Evolutionary conservation across 768 basidiomycete species (phyloP).

Genomic region (Dioszegia aurantiaca): DNA sequence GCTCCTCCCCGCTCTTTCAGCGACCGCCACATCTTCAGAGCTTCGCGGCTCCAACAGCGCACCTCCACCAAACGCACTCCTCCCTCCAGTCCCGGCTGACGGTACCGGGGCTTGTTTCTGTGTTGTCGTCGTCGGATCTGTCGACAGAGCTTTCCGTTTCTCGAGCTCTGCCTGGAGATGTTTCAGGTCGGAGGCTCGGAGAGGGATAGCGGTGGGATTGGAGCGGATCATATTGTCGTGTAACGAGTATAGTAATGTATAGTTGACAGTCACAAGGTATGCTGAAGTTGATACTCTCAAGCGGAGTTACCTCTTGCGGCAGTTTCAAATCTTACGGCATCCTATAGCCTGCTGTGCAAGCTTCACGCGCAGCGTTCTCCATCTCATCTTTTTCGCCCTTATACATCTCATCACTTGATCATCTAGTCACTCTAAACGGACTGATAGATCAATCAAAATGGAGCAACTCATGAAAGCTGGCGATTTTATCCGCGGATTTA

Average conservation of each 20-base stretch:
- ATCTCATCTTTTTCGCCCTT: no score
- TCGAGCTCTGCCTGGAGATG: conserved; percentile 39
- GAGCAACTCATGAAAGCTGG: conserved; percentile 46
- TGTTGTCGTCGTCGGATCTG: neutral
- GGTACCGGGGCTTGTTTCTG: neutral
- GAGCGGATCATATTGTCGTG: conserved; percentile 46
- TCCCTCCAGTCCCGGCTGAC: neutral
- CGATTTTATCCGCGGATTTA: conserved; percentile 48
- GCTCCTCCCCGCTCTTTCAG: conserved; percentile 26
- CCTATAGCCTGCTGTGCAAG: neutral
- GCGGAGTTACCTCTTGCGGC: conserved; percentile 9
- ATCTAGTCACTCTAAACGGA: no score
- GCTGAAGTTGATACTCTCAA: no score
- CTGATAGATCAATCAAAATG: conserved; percentile 33
- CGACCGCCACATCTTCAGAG: neutral
- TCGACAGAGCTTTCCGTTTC: conserved; percentile 22
- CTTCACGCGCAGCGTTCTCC: no score
- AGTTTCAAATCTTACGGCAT: neutral
- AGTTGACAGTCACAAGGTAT: neutral
- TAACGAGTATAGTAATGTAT: neutral
- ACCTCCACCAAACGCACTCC: neutral
- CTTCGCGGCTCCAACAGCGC: conserved; percentile 11
- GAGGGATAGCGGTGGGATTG: conserved; percentile 45
- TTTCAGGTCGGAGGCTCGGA: conserved; percentile 42
- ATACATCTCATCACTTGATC: no score